Conservation (phyloP, 345 rosid genomes). For the Erodium maritimum region DNA sequence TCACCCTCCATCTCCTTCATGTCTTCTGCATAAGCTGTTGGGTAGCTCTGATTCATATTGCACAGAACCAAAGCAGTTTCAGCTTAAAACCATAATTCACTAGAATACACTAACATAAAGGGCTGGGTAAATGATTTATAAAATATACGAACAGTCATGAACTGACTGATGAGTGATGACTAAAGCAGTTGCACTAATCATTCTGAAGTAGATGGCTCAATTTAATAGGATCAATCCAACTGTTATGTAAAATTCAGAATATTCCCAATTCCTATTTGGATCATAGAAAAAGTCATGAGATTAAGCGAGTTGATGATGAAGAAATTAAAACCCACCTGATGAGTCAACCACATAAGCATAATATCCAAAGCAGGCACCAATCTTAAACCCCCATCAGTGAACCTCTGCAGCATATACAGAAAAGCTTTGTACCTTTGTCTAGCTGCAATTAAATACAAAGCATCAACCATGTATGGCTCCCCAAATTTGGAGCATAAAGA, state of each 20-base stretch:
- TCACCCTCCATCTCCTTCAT: slow-evolving; percentile 42
- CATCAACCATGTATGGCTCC: slow-evolving; percentile 54
- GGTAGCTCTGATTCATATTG: slow-evolving; percentile 50
- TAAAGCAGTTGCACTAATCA: not conserved
- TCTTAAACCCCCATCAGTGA: slow-evolving; percentile 26
- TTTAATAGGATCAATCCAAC: too few species aligned
- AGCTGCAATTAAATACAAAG: slow-evolving; percentile 58
- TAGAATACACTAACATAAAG: too few species aligned
- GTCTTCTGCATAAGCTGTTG: slow-evolving; percentile 58
- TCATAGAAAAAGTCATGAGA: too few species aligned
- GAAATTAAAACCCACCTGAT: slow-evolving; percentile 53
- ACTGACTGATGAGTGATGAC: too few species aligned
- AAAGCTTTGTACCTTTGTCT: slow-evolving; percentile 69
- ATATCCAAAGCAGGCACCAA: slow-evolving; percentile 64
- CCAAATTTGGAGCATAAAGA: slow-evolving; percentile 40
- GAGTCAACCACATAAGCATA: slow-evolving; percentile 71
- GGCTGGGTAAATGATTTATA: too few species aligned
- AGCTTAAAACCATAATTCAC: not conserved
- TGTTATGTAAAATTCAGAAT: not conserved
- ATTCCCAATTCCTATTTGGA: too few species aligned
- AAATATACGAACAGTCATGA: not conserved
- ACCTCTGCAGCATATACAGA: slow-evolving; percentile 38
- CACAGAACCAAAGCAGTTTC: not conserved
- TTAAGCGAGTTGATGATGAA: too few species aligned
- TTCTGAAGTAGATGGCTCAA: too few species aligned